Evolutionary conservation across 73 alveolate genomes (phyloP), one percentile per base, ranked within the genome.

Genomic region (Urostyla sp.): DNA sequence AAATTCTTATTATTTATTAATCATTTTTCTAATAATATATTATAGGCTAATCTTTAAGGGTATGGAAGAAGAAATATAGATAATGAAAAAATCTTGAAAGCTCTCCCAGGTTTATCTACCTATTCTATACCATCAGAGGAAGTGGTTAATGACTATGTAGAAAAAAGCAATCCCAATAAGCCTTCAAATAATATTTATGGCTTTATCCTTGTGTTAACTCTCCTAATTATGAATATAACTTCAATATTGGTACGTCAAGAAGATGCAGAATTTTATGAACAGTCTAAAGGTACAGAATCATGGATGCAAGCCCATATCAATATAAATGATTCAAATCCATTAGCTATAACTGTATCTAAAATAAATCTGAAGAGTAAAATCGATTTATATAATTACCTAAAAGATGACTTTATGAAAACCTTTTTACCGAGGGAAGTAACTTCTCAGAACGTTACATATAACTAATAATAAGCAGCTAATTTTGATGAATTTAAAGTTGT

Each of bases 111-210:
- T 8, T 27, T 66, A 10, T 28, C 53, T 5, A 32, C n/a, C 28
- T 60, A 60, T 60, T 32, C n/a, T 27, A 46, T 40, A 27, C 80
- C 66, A 3, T 40, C 80, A 21, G 80, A 66, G 43, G 48, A 66
- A 43, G 44, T 40, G 46, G 63, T 66, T 43, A 40, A 18, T 6
- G 20, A 66, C 27, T 66, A 66, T 27, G 6, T 66, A n/a, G 18
- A 16, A 2, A 66, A 44, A 6, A 66, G 80, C 44, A 35, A 66
- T 45, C 80, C 80, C 21, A 4, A 15, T 13, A 4, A 46, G 6
- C 27, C 21, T 40, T 15, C 23, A 43, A 66, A 66, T 26, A 37
- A 66, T 34, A 44, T 66, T 3, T 66, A 63, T 59, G 28, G 37
- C 15, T 66, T 66, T 32, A 3, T 66, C 21, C 37, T 43, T 28